Base-by-base conservation (phyloP, 2,329 filamentous ascomycete species). In the Fusarium nanum region DNA sequence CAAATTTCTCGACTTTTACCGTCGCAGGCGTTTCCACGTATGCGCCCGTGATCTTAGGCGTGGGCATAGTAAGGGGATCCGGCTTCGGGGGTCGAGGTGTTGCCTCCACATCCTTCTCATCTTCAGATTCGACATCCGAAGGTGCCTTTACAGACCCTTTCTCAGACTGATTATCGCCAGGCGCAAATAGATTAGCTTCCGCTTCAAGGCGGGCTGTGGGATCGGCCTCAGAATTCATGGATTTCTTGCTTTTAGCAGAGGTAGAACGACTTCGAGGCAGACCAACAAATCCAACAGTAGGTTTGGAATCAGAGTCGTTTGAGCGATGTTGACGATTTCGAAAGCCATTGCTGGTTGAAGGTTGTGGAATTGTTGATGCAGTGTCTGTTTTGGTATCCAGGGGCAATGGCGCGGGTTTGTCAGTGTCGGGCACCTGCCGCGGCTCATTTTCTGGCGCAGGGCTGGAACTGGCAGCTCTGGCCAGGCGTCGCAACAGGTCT, bases 11-110 rank as follows among this genome's bases (percentile, higher is more conserved):
- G 11, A 79, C 75, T 68, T 81, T 83, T 44, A 80, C 74, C 7
- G 85, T 85, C 10, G 81, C 82, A 3, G 87, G 86, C 4, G 87
- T 88, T 58, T 88, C 86, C 12, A 89, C 82, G 63, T 85, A 89
- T 5, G 87, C 87, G 1, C 87, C 87, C 1, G 81, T 84, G 6
- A 88, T 81, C 53, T 78, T 83, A 4, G 87, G 87, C 5, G 87
- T 89, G 9, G 85, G 84, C 76, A 84, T 83, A 30, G 80, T 80
- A 34, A 84, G 62, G 13, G 83, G 83, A 61, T 88, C 85, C 42
- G 70, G 69, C 68, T 81, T 86, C 16, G 62, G 60, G 5, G 84
- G 77, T 46, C 81, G 81, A 7, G 87, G 87, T 2, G 87, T 89
- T 56, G 82, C 81, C 8, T 85, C 83, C 12, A 72, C 54, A 11